Evolutionary conservation across 1,284 basidiomycete genomes (phyloP), one percentile per base, ranked within the genome.

Genomic region (Tilletia walkeri): DNA sequence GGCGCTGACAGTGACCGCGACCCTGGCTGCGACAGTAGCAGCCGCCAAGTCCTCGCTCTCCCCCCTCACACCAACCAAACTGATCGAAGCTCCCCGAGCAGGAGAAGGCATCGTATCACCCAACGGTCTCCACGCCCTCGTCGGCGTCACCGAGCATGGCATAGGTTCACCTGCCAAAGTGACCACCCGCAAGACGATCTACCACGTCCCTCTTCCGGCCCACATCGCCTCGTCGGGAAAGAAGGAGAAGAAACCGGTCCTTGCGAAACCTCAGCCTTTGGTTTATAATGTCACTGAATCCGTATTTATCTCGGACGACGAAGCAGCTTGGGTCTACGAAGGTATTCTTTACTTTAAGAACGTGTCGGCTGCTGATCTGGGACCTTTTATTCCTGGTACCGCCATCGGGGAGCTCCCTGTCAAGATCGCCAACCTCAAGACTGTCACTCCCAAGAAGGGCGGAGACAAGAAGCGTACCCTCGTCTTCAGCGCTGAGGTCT

Each of bases 401-500:
- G 24, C 39, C 16, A 66, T 66, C 47, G 68, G 68, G 30, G 49
- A 50, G 18, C 63, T 75, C 36, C 74, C 72, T 12, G 47, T 67
- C 4, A n/a, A 24, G 16, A 47, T 69, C n/a, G 4, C 53, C n/a
- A 61, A 71, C 39, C 12, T 75, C 45, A 53, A 69, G 12, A 16
- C 41, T 0, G 65, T 70, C 16, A 30, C 34, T 4, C 59, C 54
- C 30, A 39, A 54, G 1, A 18, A 53, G 50, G 50, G 50, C 10
- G 34, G 41, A 20, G 48, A 30, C 56, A 16, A 24, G 9, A 10
- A 45, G n/a, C 67, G 49, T 2, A 72, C 72, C 10, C 65, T 78
- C 20, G 72, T 75, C 48, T 79, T 79, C 56, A 66, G 70, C 14
- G 77, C 78, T 1, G 59, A 54, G 18, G 78, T 79, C 36, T 79